A percentile compares a stretch with the other conserved stretches of the same genome.
These are phyloP conservation scores for Aurinia saxatilis DNA, from an alignment of 345 rosid species.

Conservation along the genomic window DNA sequence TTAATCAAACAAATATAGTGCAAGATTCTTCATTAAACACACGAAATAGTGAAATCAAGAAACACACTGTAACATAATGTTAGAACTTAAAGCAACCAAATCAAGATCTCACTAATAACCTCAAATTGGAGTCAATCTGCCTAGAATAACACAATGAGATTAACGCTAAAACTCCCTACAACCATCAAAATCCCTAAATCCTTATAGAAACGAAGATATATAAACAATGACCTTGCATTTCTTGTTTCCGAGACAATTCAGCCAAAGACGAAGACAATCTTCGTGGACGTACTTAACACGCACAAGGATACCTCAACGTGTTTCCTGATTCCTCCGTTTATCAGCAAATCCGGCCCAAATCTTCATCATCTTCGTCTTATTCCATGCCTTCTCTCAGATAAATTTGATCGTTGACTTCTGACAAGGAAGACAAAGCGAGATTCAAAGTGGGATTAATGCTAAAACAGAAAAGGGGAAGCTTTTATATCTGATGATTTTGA, in stretches of 20 bases:
- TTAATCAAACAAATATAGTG: neutral
- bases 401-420: neutral
- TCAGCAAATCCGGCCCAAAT: constrained; percentile 10
- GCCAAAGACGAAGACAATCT: constrained; percentile 19
- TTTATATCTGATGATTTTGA: no score
- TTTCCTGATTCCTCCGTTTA: constrained; percentile 14
- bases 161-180: neutral
- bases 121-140: neutral
- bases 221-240: constrained; percentile 12
- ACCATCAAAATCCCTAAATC: neutral
- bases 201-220: neutral
- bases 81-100: neutral
- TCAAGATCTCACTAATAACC: neutral
- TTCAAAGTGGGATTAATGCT: no score
- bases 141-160: neutral
- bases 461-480: no score
- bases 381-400: neutral
- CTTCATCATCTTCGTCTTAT: neutral
- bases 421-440: no score
- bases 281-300: constrained; percentile 21
- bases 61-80: neutral
- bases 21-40: neutral
- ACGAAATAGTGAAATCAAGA: neutral
- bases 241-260: neutral
- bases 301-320: constrained; percentile 15